Evolutionary conservation across 2,329 filamentous ascomycete species (phyloP), one percentile per base, ranked within the genome.

Genomic region (Fusarium buxicola): DNA sequence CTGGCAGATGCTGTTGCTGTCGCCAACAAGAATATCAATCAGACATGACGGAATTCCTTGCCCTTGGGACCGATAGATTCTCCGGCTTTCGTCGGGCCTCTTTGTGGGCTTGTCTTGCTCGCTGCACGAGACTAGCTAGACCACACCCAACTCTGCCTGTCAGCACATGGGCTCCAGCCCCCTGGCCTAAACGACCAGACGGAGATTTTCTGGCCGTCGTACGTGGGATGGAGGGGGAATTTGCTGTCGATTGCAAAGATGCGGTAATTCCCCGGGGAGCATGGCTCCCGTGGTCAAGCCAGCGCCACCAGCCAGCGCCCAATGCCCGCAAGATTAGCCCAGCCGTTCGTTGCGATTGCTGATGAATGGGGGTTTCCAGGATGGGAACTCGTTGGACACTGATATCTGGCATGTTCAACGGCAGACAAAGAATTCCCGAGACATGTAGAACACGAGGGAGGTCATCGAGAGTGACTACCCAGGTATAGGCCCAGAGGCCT

Each of bases 401-500:
- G 51, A 58, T 46, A 34, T 51, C 41, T 32, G 48, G 58, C 53
- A 51, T 48, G 57, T 52, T 50, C 38, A 58, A 64, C 52, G 45
- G 65, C 52, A 63, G 47, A 55, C 48, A 35, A 40, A 41, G 35
- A 39, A 27, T 54, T 56, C 52, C 65, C 56, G 63, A 67, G 60
- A 65, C 58, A 68, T 69, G 54, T 66, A 47, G 55, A 55, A 64
- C 63, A 55, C 55, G 47, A 53, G 40, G 49, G 31, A 32, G 44
- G 38, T 36, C 32, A 61, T 48, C 41, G 38, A 48, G 47, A 47
- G 41, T 45, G 43, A 60, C 53, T 44, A 58, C 50, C n/a, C n/a
- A n/a, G n/a, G n/a, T n/a, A n/a, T n/a, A 48, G 55, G 56, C 68
- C 69, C 69, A 45, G 51, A 58, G 65, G 60, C 58, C 55, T 69